phyloP scores from a whole-genome alignment of 164 flowering plant species.

The Stephania japonica region DNA sequence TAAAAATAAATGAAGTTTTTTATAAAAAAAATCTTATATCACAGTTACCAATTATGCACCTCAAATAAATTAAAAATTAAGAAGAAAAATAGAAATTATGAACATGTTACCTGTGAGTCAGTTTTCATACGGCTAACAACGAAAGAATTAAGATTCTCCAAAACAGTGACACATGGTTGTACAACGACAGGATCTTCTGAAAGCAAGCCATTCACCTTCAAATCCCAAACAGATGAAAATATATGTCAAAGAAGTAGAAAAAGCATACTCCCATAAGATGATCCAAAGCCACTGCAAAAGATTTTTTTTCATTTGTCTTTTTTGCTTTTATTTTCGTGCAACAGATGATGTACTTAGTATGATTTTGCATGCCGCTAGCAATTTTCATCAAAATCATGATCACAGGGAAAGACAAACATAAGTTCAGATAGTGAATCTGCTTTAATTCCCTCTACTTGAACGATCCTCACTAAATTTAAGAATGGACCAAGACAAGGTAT shows the following conservation, averaged over 20 bases:
- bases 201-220: conserved; percentile 39
- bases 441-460: background rate
- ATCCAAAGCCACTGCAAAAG: background rate
- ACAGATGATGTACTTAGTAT: background rate
- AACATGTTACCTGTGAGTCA: conserved; percentile 44
- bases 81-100: conserved; percentile 13
- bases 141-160: conserved; percentile 40
- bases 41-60: background rate
- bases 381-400: background rate
- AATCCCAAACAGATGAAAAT: conserved; percentile 9
- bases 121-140: conserved; percentile 40
- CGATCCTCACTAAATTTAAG: background rate
- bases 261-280: background rate
- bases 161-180: conserved; percentile 58
- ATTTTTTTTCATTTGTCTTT: background rate
- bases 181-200: conserved; percentile 45
- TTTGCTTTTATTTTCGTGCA: background rate
- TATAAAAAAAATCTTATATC: background rate
- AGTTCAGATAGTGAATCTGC: background rate
- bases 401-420: background rate
- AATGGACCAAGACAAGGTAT: background rate
- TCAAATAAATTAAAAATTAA: background rate
- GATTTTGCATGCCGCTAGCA: background rate
- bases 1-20: background rate
- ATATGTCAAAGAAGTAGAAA: background rate